These are phyloP conservation scores for Polyporus arcularius DNA, from an alignment of 768 basidiomycete species.

Conservation along the genomic window DNA sequence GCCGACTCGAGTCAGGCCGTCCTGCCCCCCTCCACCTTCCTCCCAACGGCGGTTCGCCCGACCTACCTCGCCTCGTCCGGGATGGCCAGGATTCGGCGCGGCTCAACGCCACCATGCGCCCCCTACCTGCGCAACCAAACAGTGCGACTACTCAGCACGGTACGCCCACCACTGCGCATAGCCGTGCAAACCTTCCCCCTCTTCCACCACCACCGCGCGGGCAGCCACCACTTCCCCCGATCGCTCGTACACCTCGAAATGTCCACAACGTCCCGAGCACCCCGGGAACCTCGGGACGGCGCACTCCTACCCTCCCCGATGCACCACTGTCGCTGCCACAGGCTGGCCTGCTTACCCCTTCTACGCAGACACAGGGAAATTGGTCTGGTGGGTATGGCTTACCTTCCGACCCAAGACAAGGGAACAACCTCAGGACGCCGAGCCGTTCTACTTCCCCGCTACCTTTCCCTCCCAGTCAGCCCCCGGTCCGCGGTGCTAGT, in stretches of 20 bases:
- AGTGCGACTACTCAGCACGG: constrained; percentile 27
- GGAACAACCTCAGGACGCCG: constrained; percentile 40
- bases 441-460: constrained; percentile 38
- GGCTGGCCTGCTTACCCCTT: constrained; percentile 29
- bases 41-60: constrained; percentile 50
- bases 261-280: constrained; percentile 22
- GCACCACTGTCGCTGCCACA: constrained; percentile 37
- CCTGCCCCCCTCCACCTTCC: constrained; percentile 84
- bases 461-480: constrained; percentile 35
- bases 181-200: constrained; percentile 58
- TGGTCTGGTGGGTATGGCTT: constrained; percentile 30
- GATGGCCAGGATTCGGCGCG: constrained; percentile 59
- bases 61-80: constrained; percentile 74
- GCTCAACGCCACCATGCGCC: constrained; percentile 40
- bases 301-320: constrained; percentile 63
- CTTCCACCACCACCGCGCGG: constrained; percentile 69
- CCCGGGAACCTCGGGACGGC: constrained; percentile 35
- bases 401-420: constrained; percentile 62
- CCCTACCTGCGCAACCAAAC: constrained; percentile 49
- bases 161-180: constrained; percentile 38
- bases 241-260: constrained; percentile 29
- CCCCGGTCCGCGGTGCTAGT: constrained; percentile 13
- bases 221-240: constrained; percentile 50
- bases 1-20: constrained; percentile 60
- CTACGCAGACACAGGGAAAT: constrained; percentile 22